Percentiles rank a stretch among this genome's conserved stretches.
Conservation (phyloP, 257 asterid genomes). For the Solanum acaule region DNA sequence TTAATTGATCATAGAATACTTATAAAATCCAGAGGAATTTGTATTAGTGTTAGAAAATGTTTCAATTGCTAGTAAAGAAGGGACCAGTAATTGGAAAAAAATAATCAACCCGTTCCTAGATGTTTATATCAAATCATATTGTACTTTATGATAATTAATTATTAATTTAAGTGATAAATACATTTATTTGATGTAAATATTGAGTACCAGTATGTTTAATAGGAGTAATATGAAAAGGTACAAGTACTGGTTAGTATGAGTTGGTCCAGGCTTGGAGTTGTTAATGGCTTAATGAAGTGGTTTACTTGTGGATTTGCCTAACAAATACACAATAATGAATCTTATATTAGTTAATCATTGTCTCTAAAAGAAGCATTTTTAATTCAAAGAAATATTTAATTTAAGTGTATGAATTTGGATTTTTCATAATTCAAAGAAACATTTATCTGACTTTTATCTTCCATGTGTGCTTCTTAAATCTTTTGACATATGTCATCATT, state of each 20-base stretch:
- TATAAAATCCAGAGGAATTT: neutral
- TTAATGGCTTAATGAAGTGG: neutral
- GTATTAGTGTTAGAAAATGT: neutral
- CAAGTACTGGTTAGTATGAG: neutral
- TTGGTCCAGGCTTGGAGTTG: neutral
- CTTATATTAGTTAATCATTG: neutral
- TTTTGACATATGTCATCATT: neutral
- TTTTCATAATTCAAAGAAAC: neutral
- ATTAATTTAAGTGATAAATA: neutral
- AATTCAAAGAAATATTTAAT: neutral
- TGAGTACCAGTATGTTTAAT: neutral
- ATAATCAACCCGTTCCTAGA: accelerated
- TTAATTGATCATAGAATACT: neutral
- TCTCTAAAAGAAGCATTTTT: neutral
- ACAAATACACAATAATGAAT: neutral
- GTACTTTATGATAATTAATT: neutral
- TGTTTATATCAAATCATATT: neutral
- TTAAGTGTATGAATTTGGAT: neutral
- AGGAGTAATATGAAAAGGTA: neutral
- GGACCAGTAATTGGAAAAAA: neutral
- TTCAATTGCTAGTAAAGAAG: neutral
- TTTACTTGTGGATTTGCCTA: neutral
- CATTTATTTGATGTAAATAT: neutral
- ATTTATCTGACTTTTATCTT: neutral
- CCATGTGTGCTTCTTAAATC: neutral